Conservation (phyloP, 164 flowering plant genomes). For the Sextonia rubra region DNA sequence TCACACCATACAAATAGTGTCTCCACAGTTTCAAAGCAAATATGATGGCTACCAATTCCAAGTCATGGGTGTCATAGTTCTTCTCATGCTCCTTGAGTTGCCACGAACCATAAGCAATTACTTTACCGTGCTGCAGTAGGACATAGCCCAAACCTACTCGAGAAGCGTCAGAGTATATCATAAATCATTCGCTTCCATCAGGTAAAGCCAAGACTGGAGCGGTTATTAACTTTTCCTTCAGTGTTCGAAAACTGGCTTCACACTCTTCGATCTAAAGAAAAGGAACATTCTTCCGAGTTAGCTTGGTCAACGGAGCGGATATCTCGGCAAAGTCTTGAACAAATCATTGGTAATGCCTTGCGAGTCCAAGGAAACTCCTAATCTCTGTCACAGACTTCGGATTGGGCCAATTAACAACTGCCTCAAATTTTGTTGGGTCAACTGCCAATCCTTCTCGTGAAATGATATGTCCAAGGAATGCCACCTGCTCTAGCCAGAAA, state of each 20-base stretch:
- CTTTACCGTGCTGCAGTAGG: too few species aligned
- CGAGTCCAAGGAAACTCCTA: not conserved
- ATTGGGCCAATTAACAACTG: not conserved
- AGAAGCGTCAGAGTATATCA: too few species aligned
- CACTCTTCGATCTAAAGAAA: not conserved
- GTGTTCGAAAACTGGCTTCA: too few species aligned
- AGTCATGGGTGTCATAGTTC: not conserved
- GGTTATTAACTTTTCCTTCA: too few species aligned
- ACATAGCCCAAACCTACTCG: too few species aligned
- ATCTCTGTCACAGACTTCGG: not conserved
- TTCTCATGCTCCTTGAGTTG: not conserved
- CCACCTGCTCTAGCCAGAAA: not conserved
- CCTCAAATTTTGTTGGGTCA: not conserved
- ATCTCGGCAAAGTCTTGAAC: not conserved
- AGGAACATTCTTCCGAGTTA: not conserved
- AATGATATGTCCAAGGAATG: not conserved
- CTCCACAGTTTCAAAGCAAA: not conserved
- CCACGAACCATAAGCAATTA: too few species aligned
- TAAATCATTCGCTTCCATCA: too few species aligned
- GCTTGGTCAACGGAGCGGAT: not conserved
- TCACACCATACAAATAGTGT: not conserved
- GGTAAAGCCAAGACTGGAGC: too few species aligned
- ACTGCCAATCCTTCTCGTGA: not conserved
- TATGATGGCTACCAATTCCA: not conserved
- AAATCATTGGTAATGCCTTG: not conserved